Percentiles rank a stretch among this genome's conserved stretches.
These are phyloP conservation scores for Lentinula boryana DNA, from an alignment of 768 basidiomycete genomes.

Conservation along the genomic window DNA sequence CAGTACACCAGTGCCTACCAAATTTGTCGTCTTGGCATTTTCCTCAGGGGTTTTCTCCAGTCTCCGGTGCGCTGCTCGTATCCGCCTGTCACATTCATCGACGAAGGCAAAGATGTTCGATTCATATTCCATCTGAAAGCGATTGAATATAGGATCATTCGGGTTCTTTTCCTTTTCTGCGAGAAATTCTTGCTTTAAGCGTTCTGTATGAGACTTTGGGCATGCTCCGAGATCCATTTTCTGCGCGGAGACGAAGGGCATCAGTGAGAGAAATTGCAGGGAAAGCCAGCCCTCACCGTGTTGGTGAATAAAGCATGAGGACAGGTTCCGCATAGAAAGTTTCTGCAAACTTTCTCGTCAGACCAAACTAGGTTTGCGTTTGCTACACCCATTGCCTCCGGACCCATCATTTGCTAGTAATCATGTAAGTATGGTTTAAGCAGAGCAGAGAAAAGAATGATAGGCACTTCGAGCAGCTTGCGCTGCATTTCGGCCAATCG, in stretches of 20 bases:
- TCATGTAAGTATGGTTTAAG: conserved; percentile 5
- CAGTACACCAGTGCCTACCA: conserved; percentile 43
- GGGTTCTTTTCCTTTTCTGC: conserved; percentile 73
- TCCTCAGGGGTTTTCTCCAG: conserved; percentile 99
- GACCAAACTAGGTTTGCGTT: conserved; percentile 90
- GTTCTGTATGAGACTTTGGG: conserved; percentile 93
- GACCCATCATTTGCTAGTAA: conserved; percentile 98
- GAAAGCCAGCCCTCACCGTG: conserved; percentile 55
- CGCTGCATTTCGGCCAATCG: conserved; percentile 96
- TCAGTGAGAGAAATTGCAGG: not conserved
- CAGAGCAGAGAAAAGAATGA: not conserved
- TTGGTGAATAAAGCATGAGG: conserved; percentile 97
- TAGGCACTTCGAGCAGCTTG: conserved; percentile 62
- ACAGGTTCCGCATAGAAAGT: conserved; percentile 98
- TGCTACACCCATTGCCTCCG: conserved; percentile 96
- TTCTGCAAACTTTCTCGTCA: conserved; percentile 97
- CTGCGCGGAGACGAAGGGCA: conserved; percentile 30
- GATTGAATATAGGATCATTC: conserved; percentile 72
- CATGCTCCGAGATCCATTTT: conserved; percentile 99
- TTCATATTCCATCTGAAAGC: conserved; percentile 95
- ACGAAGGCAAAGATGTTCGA: conserved; percentile 93
- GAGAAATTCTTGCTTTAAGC: conserved; percentile 85
- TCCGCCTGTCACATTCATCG: conserved; percentile 96
- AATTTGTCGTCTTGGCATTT: conserved; percentile 96
- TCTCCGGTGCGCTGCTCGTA: conserved; percentile 87